These are phyloP conservation scores for Fagopyrum tataricum DNA, from an alignment of 148 eudicot species.

Conservation along the genomic window DNA sequence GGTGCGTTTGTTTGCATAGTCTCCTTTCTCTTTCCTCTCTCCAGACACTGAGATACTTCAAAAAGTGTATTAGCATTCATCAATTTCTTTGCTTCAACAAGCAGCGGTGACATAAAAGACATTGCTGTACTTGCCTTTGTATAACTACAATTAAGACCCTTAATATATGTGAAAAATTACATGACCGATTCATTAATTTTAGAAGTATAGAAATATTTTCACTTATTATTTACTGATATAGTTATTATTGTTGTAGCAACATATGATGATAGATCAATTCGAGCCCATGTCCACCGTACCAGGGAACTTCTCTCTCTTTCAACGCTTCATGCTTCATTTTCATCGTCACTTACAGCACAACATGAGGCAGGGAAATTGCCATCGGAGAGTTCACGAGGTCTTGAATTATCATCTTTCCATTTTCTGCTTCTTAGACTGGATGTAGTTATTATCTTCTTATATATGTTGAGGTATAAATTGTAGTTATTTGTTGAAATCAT, in stretches of 20 bases:
- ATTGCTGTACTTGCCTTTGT: background rate
- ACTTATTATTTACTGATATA: background rate
- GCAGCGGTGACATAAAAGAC: background rate
- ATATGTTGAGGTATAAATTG: conserved; percentile 3
- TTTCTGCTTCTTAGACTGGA: background rate
- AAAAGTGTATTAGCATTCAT: background rate
- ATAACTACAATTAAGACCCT: background rate
- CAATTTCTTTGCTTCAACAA: background rate
- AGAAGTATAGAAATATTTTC: background rate
- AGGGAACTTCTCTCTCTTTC: conserved; percentile 91
- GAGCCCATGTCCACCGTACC: conserved; percentile 94
- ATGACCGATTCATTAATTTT: background rate
- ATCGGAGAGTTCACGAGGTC: conserved; percentile 61
- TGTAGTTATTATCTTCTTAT: background rate
- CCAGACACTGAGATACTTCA: background rate
- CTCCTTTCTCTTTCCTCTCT: background rate
- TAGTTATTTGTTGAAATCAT: background rate
- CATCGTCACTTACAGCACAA: conserved; percentile 84
- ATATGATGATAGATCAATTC: conserved; percentile 91
- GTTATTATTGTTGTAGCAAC: conserved; percentile 43
- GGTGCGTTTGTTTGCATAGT: conserved; percentile 36
- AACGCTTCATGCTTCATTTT: conserved; percentile 73
- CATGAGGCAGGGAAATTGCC: conserved; percentile 54
- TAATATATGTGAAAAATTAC: background rate
- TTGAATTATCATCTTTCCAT: conserved; percentile 10